These are phyloP conservation scores for Calamus simplicifolius DNA, from an alignment of 176 grass and related monocot species.

Conservation along the genomic window DNA sequence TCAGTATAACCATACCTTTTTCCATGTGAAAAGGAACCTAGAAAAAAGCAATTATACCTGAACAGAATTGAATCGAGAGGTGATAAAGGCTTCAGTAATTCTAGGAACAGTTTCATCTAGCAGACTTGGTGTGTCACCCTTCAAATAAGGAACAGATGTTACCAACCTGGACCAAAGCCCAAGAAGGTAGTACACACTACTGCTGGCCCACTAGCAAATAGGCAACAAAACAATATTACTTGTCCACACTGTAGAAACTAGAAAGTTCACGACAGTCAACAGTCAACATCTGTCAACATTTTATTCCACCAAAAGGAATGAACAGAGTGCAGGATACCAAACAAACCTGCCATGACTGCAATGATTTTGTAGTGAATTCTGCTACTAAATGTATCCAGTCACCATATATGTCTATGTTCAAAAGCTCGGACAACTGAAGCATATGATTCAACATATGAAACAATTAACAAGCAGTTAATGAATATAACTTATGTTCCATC, in stretches of 20 bases:
- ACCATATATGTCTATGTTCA: conserved; percentile 86
- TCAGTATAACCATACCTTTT: background rate
- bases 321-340: conserved; percentile 16
- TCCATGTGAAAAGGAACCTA: background rate
- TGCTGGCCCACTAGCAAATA: conserved; percentile 86
- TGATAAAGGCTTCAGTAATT: conserved; percentile 97
- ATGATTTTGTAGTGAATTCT: conserved; percentile 91
- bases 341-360: conserved; percentile 97
- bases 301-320: background rate
- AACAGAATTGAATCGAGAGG: conserved; percentile 91
- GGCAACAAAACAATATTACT: background rate
- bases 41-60: conserved; percentile 46
- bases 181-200: conserved; percentile 91
- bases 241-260: too few relatives aligned
- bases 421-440: conserved; percentile 81
- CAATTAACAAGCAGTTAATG: background rate
- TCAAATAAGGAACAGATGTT: conserved; percentile 97
- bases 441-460: conserved; percentile 6
- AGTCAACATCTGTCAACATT: too few relatives aligned
- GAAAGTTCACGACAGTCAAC: too few relatives aligned
- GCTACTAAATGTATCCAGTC: conserved; percentile 94
- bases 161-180: conserved; percentile 97
- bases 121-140: conserved; percentile 84
- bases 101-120: conserved; percentile 98
- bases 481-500: too few relatives aligned